Percentiles rank a stretch among this genome's conserved stretches.
phyloP scores from a whole-genome alignment of 2,329 filamentous ascomycete species.

The Botrytis cinerea region DNA sequence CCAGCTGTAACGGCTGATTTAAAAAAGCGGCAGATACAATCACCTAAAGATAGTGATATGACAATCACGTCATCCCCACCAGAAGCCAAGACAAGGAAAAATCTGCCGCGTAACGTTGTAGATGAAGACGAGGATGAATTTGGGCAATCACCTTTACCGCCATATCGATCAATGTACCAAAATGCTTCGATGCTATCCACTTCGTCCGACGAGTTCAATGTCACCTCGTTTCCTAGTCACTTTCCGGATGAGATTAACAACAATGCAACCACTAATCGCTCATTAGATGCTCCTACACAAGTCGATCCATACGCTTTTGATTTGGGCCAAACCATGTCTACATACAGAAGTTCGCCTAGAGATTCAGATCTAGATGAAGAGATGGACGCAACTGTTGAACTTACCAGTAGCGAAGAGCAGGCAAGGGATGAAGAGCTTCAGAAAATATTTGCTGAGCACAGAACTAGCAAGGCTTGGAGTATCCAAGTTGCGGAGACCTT shows the following conservation, averaged over 20 bases:
- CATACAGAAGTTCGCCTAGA: conserved; percentile 26
- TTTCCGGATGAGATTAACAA: neutral
- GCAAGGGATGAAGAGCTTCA: conserved; percentile 14
- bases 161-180: neutral
- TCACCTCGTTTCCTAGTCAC: conserved; percentile 32
- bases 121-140: neutral
- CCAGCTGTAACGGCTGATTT: conserved; percentile 44
- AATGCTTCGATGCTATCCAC: neutral
- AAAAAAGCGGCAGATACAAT: neutral
- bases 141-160: neutral
- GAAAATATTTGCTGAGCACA: conserved; percentile 2
- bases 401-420: conserved; percentile 22
- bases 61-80: conserved; percentile 36
- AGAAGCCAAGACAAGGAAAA: conserved; percentile 5
- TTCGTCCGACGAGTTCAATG: conserved; percentile 38
- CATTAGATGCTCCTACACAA: conserved; percentile 33
- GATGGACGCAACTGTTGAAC: conserved; percentile 17
- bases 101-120: neutral
- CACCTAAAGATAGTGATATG: conserved; percentile 45
- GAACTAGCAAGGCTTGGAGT: neutral
- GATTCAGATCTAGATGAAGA: neutral
- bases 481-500: neutral
- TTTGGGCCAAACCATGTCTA: conserved; percentile 29
- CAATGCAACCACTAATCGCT: conserved; percentile 8
- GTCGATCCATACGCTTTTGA: conserved; percentile 29